Evolutionary conservation across 2,329 filamentous ascomycete species (phyloP), one percentile per base, ranked within the genome.

Genomic region (Diaporthe sp.): DNA sequence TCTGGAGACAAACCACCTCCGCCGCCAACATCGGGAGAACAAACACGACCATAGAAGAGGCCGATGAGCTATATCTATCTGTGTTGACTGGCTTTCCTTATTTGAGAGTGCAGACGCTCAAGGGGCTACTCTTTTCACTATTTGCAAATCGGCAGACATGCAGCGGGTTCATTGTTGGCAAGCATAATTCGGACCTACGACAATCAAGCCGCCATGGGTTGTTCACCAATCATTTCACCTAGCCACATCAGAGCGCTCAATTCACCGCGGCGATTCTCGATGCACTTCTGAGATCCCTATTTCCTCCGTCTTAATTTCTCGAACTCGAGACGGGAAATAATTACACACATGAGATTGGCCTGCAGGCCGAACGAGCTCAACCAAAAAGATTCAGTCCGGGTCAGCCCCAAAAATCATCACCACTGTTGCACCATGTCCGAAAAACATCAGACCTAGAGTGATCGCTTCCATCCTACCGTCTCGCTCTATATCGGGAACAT

Each of bases 1-100:
- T 45, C 60, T 64, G 35, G 58, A 33, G 42, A 61, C 35, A 52
- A 61, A 30, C 35, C 70, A 52, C 47, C 25, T 10, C 70, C 57
- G 70, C 35, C 70, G 33, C 57, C 70, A 22, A 30, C 70, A 19
- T 19, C 70, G 12, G 35, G 28, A 35, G 47, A 35, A n/a, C 10
- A 42, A 17, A 38, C 22, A 30, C 25, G 45, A 25, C 33, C 25
- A 15, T 64, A 64, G 35, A 33, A 40, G 25, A 38, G 6, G 30
- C 25, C 47, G 22, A 28, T 10, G 12, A n/a, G 45, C 42, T 6
- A 15, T 9, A 15, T 28, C 2, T 33, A 5, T 33, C 57, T n/a
- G 6, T 30, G 9, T 9, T 28, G 25, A 12, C 33, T 28, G 15
- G 69, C 30, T n/a, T 25, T 61, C 13, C 15, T 25, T 28, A 9